Evolutionary conservation across 2,329 filamentous ascomycete species (phyloP), one percentile per base, ranked within the genome.

Genomic region (Fusarium oxysporum): DNA sequence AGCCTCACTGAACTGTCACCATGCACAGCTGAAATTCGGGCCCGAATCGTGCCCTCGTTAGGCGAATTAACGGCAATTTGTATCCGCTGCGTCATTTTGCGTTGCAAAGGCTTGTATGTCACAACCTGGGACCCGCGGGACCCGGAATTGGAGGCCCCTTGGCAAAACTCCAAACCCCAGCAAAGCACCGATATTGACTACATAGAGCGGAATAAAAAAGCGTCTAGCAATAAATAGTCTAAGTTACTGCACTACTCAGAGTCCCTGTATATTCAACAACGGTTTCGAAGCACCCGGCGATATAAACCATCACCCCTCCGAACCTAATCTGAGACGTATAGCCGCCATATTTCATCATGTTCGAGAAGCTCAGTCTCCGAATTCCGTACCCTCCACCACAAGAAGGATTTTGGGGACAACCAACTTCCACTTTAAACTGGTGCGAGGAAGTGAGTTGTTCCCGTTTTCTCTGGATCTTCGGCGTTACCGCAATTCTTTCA

Each of bases 21-120:
- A 12, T 38, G 1, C 37, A 21, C 6, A 38, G 37, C 37, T 38
- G 37, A 21, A 40, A 21, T 19, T 40, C 11, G 19, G 37, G 19
- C 37, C 37, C 19, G 19, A 5, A 40, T 4, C 7, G 3, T 40
- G 19, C 19, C 3, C 6, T 1, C 8, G 3, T 21, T 21, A 3
- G 4, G 1, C 19, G 19, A 40, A 40, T 21, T 5, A 40, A 7
- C 11, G 11, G 11, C 6, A 13, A 21, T 30, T 14, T 16, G 6
- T 44, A 21, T 45, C 23, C 23, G 11, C 17, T 19, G 11, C 43
- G 23, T 28, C 12, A 14, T 28, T 0, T 6, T 9, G 43, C 5
- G 1, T 12, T 5, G 17, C 1, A 12, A 12, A 21, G 8, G 45
- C 19, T 6, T 48, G 4, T 8, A 0, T 5, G 0, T 16, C 25